phyloP scores from a whole-genome alignment of 305 asterid species.

The Euphrasia arctica region DNA sequence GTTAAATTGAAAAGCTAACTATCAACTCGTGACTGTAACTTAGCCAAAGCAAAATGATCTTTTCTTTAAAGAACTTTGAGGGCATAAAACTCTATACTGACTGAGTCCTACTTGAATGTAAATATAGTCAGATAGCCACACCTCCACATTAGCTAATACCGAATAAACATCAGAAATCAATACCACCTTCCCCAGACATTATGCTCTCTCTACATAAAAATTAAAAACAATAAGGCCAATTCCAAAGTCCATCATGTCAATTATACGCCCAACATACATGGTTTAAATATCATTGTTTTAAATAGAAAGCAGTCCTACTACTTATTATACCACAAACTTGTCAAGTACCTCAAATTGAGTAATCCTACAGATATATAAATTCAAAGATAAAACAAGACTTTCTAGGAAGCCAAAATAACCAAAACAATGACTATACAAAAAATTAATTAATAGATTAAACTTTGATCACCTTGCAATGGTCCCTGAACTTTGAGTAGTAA shows the following conservation, averaged over 20 bases:
- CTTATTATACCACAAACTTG: constrained; percentile 7
- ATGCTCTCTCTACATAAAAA: not conserved
- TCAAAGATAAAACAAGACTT: not conserved
- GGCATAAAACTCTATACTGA: not conserved
- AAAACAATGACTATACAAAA: not conserved
- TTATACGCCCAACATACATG: not conserved
- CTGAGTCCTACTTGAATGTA: not conserved
- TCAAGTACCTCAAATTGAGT: not conserved
- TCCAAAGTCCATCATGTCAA: not conserved
- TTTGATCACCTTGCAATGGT: constrained; percentile 60
- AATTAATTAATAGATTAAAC: not conserved
- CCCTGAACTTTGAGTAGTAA: constrained; percentile 74
- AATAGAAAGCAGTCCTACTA: not conserved
- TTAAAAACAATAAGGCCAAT: not conserved
- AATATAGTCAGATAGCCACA: not conserved
- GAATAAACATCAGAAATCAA: not conserved
- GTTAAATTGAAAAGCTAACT: not conserved
- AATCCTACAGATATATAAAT: not conserved
- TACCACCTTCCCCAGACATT: not conserved
- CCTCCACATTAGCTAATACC: not conserved
- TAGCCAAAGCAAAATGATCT: not conserved
- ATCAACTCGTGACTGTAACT: not conserved
- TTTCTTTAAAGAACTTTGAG: not conserved
- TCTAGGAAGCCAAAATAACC: not conserved
- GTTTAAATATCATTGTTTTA: not conserved